A percentile compares a stretch with the other conserved stretches of the same genome.
These are phyloP conservation scores for Byssochlamys sp. DNA, from an alignment of 2,329 filamentous ascomycete genomes.

Conservation along the genomic window DNA sequence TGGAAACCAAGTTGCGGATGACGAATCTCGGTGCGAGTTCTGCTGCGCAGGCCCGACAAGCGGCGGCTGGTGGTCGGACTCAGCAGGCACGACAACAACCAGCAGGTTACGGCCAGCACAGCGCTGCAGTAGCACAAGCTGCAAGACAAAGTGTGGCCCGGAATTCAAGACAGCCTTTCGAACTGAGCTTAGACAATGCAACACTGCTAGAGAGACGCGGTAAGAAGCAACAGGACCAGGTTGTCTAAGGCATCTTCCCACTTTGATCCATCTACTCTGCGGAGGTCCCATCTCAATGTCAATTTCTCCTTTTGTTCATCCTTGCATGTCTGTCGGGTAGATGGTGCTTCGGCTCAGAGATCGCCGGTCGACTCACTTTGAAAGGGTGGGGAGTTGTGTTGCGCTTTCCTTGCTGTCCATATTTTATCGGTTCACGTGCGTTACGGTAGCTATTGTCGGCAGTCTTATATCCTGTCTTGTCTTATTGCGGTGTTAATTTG, in stretches of 20 bases:
- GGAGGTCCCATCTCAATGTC: not conserved
- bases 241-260: slow-evolving; percentile 10
- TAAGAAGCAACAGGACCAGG: slow-evolving; percentile 29
- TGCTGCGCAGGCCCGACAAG: slow-evolving; percentile 53
- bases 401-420: not conserved
- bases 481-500: not conserved
- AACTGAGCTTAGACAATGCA: slow-evolving; percentile 82
- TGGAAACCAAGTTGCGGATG: slow-evolving; percentile 81
- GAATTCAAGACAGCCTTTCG: slow-evolving; percentile 71
- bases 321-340: not conserved
- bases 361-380: not conserved
- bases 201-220: slow-evolving; percentile 69
- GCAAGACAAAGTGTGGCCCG: slow-evolving; percentile 70
- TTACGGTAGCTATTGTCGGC: not conserved
- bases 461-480: not conserved
- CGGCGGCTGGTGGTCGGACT: slow-evolving; percentile 36
- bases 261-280: not conserved
- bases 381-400: not conserved
- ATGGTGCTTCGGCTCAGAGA: not conserved
- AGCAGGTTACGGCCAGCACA: slow-evolving; percentile 80
- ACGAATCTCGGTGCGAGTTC: slow-evolving; percentile 60
- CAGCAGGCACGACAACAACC: slow-evolving; percentile 42
- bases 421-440: not conserved
- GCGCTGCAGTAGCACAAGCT: slow-evolving; percentile 69
- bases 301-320: not conserved